Conservation (phyloP, 805 yeast species). For the Candida xyloterini region DNA sequence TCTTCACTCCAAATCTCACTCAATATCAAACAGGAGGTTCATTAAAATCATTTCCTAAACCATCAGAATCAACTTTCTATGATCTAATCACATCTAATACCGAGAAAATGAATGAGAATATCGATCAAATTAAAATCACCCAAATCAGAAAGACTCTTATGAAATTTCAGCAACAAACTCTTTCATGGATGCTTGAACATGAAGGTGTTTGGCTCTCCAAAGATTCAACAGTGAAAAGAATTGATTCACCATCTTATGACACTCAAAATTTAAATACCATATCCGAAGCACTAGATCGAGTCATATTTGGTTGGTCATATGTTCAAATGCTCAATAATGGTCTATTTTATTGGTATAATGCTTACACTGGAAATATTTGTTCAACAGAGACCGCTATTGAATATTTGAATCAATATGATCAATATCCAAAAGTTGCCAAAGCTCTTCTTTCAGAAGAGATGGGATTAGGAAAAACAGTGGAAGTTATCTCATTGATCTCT, state of each 20-base stretch:
- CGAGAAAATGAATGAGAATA: slow-evolving; percentile 13
- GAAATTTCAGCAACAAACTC: slow-evolving; percentile 51
- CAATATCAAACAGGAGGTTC: slow-evolving; percentile 19
- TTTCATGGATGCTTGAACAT: slow-evolving; percentile 52
- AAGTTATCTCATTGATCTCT: slow-evolving; percentile 62
- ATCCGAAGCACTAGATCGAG: slow-evolving; percentile 34
- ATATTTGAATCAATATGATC: slow-evolving; percentile 19
- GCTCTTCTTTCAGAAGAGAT: slow-evolving; percentile 91
- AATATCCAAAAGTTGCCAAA: slow-evolving; percentile 34
- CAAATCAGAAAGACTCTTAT: slow-evolving; percentile 24
- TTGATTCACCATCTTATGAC: slow-evolving; percentile 21
- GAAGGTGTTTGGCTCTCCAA: slow-evolving; percentile 44
- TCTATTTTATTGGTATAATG: slow-evolving; percentile 43
- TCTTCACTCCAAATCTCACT: slow-evolving; percentile 21
- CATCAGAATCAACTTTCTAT: slow-evolving; percentile 42
- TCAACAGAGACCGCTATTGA: slow-evolving; percentile 31
- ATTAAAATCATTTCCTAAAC: slow-evolving; percentile 11
- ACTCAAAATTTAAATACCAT: slow-evolving; percentile 26
- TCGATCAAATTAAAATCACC: slow-evolving; percentile 13
- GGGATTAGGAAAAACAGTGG: slow-evolving; percentile 97
- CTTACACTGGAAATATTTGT: slow-evolving; percentile 47
- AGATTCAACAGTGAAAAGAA: slow-evolving; percentile 16
- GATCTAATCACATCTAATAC: slow-evolving; percentile 48
- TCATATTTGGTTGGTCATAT: slow-evolving; percentile 55
- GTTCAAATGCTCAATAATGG: slow-evolving; percentile 16